Percentiles rank a stretch among this genome's conserved stretches.
Evolutionary conservation across 1,139 yeast species (phyloP).

Genomic region (Taphrina pruni): DNA sequence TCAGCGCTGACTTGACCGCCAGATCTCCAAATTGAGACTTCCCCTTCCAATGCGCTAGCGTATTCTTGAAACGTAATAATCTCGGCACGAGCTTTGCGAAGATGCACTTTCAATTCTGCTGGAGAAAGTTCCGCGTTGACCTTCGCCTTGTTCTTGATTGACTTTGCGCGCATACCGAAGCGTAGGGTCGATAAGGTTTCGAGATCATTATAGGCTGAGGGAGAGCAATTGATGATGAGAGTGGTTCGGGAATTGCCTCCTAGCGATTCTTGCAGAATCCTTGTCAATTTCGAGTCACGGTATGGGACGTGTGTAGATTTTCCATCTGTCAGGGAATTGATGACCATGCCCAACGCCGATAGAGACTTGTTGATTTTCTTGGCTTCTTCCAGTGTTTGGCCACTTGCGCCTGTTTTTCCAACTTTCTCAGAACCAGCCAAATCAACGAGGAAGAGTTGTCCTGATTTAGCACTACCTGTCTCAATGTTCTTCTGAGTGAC

Average conservation of each 20-base stretch:
- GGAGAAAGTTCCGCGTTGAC: constrained; percentile 72
- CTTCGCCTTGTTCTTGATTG: constrained; percentile 70
- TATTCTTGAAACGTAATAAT: constrained; percentile 58
- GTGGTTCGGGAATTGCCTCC: constrained; percentile 89
- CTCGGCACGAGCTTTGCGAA: constrained; percentile 59
- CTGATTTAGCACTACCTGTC: constrained; percentile 65
- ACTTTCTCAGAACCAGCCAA: constrained; percentile 89
- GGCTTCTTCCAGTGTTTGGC: constrained; percentile 79
- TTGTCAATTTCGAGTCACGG: constrained; percentile 81
- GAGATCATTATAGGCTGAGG: constrained; percentile 63
- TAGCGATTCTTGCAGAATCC: constrained; percentile 80
- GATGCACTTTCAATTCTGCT: constrained; percentile 59
- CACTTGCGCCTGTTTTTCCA: constrained; percentile 80
- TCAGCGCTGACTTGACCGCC: constrained; percentile 54
- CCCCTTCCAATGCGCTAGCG: constrained; percentile 60
- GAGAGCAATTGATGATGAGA: constrained; percentile 78
- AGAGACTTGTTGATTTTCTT: constrained; percentile 81
- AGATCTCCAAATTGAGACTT: constrained; percentile 59
- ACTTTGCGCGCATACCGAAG: constrained; percentile 80
- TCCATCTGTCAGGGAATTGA: constrained; percentile 75
- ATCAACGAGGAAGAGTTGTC: constrained; percentile 79
- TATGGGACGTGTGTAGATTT: constrained; percentile 73
- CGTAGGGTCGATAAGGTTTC: constrained; percentile 81
- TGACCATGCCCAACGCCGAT: constrained; percentile 79
- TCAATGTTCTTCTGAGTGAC: constrained; percentile 65